Evolutionary conservation across 83 land plant species (phyloP), one percentile per base, ranked within the genome.

Genomic region (Diphasiastrum complanatum): DNA sequence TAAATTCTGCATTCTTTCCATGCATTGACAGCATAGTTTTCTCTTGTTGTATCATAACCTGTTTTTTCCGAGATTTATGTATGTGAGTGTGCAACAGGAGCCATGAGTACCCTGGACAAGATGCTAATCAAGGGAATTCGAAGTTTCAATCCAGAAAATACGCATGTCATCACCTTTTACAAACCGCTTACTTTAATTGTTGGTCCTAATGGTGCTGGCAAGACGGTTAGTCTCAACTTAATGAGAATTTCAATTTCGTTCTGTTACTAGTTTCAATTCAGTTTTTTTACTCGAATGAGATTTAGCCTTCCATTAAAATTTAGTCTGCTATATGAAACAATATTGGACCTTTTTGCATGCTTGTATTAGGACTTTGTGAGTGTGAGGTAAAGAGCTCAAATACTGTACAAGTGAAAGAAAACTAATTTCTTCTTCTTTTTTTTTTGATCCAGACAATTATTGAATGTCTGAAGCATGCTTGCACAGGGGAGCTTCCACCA

Each of bases 91-190:
- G n/a, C n/a, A n/a, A n/a, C n/a, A n/a, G n/a, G n/a, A n/a, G n/a
- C n/a, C n/a, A 93, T 93, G 98, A 88, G 96, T 54, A 89, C 96
- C 27, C 87, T 93, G 37, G 98, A 93, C 65, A 93, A 93, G 81
- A 93, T 93, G 98, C 82, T 93, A 37, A 85, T 93, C 50, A 93
- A 93, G 75, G 98, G 98, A 41, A 93, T 93, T 50, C 98, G 98
- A 75, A 89, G 96, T 77, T 93, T 89, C 77, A 81, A 79, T 64
- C 98, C 98, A 45, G 98, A 93, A 52, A 93, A 93, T 77, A 88
- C 82, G 33, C 75, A 80, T 66, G 98, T 93, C 70, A 89, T 93
- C 81, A 73, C 98, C 66, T 93, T 93, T 79, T 89, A 77, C 77
- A 75, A 60, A 55, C 98, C 98, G 33, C 78, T 93, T 36, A 93